Evolutionary conservation across 371 early-diverging fungal genomes (phyloP).

Genomic region (Haplosporangium sp.): DNA sequence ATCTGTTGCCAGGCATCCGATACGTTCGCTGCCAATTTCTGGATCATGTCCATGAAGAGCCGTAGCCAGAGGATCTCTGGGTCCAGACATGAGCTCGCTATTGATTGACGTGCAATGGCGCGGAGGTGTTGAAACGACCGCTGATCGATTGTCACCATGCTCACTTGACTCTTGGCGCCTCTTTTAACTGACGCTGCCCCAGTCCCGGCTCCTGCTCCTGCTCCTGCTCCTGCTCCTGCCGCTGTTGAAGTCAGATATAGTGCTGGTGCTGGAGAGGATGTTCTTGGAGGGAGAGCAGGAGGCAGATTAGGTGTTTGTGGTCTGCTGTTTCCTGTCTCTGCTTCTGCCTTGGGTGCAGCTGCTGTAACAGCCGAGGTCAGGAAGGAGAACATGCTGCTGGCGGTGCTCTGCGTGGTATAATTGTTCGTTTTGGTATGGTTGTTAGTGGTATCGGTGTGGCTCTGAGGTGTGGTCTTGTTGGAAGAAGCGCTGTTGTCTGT

Average conservation of each 20-base stretch:
- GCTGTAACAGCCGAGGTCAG: conserved; percentile 11
- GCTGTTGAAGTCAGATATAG: not conserved
- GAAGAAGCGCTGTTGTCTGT: not conserved
- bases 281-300: conserved; percentile 9
- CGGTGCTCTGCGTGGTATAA: not conserved
- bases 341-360: not conserved
- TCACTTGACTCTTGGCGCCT: not conserved
- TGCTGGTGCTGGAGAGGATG: conserved; percentile 17
- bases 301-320: not conserved
- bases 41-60: conserved; percentile 47
- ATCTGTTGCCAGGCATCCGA: conserved; percentile 48
- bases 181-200: not conserved
- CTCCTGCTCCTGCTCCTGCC: not conserved
- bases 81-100: conserved; percentile 49
- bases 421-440: not conserved
- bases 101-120: conserved; percentile 53
- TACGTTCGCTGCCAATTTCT: conserved; percentile 40
- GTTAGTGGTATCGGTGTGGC: not conserved
- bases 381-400: conserved; percentile 30
- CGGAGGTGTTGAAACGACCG: conserved; percentile 44
- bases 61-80: conserved; percentile 49
- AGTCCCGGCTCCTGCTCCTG: not conserved
- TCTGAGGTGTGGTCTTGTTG: conserved; percentile 4
- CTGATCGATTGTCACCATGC: conserved; percentile 27
- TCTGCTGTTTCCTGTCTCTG: conserved; percentile 1